These are phyloP conservation scores for Rutstroemia sydowiana DNA, from an alignment of 2,329 filamentous ascomycete species.

Conservation along the genomic window DNA sequence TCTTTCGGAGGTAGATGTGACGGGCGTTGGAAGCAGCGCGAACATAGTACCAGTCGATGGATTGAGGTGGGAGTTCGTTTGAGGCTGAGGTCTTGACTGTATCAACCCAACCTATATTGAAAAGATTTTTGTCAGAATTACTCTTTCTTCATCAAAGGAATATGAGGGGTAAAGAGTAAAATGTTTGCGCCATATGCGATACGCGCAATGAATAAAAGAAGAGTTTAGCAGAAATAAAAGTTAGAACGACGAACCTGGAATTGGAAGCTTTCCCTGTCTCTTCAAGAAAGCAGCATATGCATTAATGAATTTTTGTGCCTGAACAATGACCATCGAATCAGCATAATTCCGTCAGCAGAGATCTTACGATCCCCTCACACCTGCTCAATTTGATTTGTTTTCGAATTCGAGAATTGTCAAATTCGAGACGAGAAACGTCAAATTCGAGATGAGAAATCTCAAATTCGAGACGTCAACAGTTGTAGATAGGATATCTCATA, in stretches of 20 bases:
- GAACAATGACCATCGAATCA: constrained; percentile 44
- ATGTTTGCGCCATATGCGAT: too few relatives aligned
- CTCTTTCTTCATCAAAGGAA: too few relatives aligned
- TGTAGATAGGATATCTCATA: constrained; percentile 1
- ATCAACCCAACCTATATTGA: constrained; percentile 80
- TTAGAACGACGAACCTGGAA: constrained; percentile 67
- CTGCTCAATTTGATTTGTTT: constrained; percentile 44
- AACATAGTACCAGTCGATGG: constrained; percentile 92
- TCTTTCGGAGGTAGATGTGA: constrained; percentile 99
- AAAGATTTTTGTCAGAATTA: neutral
- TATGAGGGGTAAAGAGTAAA: too few relatives aligned
- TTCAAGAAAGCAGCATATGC: constrained; percentile 86
- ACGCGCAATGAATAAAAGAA: neutral
- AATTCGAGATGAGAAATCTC: too few relatives aligned
- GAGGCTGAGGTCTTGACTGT: constrained; percentile 96
- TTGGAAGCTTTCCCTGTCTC: constrained; percentile 87
- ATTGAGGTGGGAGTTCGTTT: constrained; percentile 97
- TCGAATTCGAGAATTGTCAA: neutral
- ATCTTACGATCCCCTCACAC: constrained; percentile 65
- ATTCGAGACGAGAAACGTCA: neutral
- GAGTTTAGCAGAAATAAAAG: neutral
- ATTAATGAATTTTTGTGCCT: constrained; percentile 85
- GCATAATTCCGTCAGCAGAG: constrained; percentile 68
- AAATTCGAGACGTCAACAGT: too few relatives aligned
- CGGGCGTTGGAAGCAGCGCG: constrained; percentile 92